phyloP scores from a whole-genome alignment of 441 rosid species.

The Melastoma candidum region DNA sequence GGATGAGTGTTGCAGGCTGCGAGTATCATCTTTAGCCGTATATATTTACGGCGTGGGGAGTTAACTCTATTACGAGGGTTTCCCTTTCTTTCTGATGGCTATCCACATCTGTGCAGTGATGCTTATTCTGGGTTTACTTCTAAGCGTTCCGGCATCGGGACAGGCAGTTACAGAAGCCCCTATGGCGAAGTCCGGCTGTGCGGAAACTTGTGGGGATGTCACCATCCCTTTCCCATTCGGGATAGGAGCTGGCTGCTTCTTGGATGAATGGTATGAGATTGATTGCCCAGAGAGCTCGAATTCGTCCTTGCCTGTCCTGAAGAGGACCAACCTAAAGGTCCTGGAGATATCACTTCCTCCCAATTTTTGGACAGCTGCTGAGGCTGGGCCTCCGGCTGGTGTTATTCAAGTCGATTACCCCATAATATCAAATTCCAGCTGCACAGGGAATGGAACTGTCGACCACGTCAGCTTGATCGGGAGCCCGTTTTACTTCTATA shows the following conservation, averaged over 20 bases:
- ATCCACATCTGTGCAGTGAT: no score
- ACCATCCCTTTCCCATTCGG: constrained; percentile 13
- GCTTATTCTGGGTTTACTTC: no score
- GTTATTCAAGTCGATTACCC: background rate
- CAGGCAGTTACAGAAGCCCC: no score
- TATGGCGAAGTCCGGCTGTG: background rate
- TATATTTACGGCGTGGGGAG: no score
- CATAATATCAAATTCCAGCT: background rate
- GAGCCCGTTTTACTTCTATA: constrained; percentile 3
- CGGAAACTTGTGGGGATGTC: constrained; percentile 2
- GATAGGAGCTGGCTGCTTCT: constrained; percentile 7
- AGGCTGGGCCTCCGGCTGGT: background rate
- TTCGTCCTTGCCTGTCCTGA: background rate
- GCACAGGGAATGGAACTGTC: no score
- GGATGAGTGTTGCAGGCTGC: no score
- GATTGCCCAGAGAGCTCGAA: background rate
- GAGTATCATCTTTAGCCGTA: no score
- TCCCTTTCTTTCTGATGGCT: no score
- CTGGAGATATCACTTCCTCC: background rate
- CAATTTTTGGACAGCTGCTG: background rate
- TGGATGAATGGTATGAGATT: constrained; percentile 1
- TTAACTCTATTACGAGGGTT: no score
- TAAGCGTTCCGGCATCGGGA: no score
- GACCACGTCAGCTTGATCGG: no score
- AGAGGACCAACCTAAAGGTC: constrained; percentile 3